Base-by-base conservation (phyloP, 768 basidiomycete species). In the Termitomyces sp. region DNA sequence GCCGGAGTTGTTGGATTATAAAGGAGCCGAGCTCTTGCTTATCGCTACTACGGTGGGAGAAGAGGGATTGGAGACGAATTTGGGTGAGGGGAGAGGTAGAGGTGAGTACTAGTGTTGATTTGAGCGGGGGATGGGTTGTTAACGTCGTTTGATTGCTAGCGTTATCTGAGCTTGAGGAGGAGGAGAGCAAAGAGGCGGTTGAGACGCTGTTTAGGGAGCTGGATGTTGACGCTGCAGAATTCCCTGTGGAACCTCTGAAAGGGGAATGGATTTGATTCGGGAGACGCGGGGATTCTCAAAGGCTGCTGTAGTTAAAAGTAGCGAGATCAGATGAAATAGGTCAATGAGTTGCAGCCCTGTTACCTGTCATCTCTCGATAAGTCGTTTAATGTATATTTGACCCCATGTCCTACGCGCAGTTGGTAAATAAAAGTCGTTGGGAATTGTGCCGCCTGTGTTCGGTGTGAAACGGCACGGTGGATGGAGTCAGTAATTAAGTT, bases 21-120 rank as follows among this genome's bases (percentile, higher is more conserved):
- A 78, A 46, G 82, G 85, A 0, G 79, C 81, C 1, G 80, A 88
- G 67, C 57, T 87, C 18, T 67, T 88, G 53, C 71, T 89, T 35
- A 81, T 88, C 55, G 82, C 81, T 5, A 79, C 82, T 0, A 76
- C 79, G 59, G 75, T 74, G 1, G 82, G 81, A 0, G 77, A 82
- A 53, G 74, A 78, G 46, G 81, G 81, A 0, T 62, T 84, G 44
- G 81, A 84, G 56, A 64, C 73, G 46, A 84, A 79, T 40, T 67
- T 88, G 15, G 84, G 83, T 0, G 80, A 83, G 48, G 81, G 78
- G 4, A 71, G 84, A 53, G 84, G 85, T 0, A 69, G 78, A 70
- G 84, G 83, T 81, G 63, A 63, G 79, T n/a, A n/a, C n/a, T n/a
- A n/a, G n/a, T 65, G 11, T 38, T 9, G 2, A 12, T 9, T 24